Evolutionary conservation across 1,284 basidiomycete species (phyloP).

Genomic region (Agaricales sp.): DNA sequence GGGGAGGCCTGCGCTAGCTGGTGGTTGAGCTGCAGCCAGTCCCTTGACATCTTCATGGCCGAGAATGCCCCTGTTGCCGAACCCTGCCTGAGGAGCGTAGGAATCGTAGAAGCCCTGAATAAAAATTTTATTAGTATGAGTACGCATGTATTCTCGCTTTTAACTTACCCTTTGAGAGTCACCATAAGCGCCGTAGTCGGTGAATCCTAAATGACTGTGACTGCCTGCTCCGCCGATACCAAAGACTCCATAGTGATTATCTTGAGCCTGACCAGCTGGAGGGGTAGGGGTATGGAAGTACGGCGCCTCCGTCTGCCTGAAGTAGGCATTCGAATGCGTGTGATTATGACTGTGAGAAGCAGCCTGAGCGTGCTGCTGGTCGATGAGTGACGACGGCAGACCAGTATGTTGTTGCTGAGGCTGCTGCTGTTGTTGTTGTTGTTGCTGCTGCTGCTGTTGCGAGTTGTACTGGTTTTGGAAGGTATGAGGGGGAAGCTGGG

Average conservation of each 20-base stretch:
- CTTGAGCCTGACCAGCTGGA: constrained; percentile 54
- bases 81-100: constrained; percentile 47
- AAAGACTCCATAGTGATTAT: constrained; percentile 55
- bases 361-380: constrained; percentile 17
- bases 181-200: constrained; percentile 49
- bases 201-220: constrained; percentile 13
- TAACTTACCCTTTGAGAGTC: constrained; percentile 51
- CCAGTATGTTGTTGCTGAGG: constrained; percentile 32
- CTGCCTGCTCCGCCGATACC: constrained; percentile 41
- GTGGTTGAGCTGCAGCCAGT: constrained; percentile 47
- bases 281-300: constrained; percentile 72
- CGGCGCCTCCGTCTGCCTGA: constrained; percentile 54
- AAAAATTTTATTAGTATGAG: constrained; percentile 13
- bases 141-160: constrained; percentile 4
- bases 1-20: constrained; percentile 32
- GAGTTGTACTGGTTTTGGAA: constrained; percentile 19
- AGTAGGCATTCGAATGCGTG: constrained; percentile 41
- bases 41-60: constrained; percentile 66
- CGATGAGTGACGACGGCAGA: too few relatives aligned
- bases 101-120: constrained; percentile 63
- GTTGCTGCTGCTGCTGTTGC: constrained; percentile 21
- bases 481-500: constrained; percentile 15
- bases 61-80: constrained; percentile 50
- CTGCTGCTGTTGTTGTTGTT: constrained; percentile 25
- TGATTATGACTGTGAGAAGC: constrained; percentile 12